Conservation (phyloP, 106 monocot genomes). For the Gastrodia elata region DNA sequence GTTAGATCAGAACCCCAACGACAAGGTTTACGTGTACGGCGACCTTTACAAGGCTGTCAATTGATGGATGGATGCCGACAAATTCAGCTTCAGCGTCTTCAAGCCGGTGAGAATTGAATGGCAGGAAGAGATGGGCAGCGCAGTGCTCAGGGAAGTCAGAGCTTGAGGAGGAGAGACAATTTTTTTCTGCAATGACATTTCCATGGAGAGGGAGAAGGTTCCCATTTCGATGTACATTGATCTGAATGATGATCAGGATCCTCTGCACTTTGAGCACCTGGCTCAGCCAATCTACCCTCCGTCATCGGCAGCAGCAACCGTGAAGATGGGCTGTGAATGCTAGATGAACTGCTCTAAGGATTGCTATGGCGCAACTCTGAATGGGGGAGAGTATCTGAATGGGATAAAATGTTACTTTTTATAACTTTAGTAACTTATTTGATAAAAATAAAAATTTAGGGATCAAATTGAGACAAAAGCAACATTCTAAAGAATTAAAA, state of each 20-base stretch:
- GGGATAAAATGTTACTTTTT: too few relatives aligned
- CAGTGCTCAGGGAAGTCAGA: too few relatives aligned
- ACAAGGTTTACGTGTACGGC: conserved; percentile 51
- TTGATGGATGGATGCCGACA: conserved; percentile 54
- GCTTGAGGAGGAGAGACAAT: conserved; percentile 48
- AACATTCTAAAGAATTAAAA: too few relatives aligned
- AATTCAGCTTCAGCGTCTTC: conserved; percentile 53
- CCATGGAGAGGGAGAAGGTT: conserved; percentile 57
- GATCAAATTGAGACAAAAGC: too few relatives aligned
- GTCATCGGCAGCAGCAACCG: conserved; percentile 2
- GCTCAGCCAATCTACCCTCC: conserved; percentile 38
- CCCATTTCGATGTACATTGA: conserved; percentile 64
- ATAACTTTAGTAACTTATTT: too few relatives aligned
- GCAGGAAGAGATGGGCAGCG: conserved; percentile 53
- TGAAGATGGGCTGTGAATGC: conserved; percentile 63
- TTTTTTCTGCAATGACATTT: conserved; percentile 59
- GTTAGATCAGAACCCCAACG: conserved; percentile 19
- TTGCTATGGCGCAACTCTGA: conserved; percentile 50
- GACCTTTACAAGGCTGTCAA: conserved; percentile 52
- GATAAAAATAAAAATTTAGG: too few relatives aligned
- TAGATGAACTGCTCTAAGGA: conserved; percentile 32
- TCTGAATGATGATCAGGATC: conserved; percentile 67
- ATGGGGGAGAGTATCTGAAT: conserved; percentile 78
- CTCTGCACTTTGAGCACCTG: conserved; percentile 63
- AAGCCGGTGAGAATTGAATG: conserved; percentile 46